A percentile compares a stretch with the other conserved stretches of the same genome.
Conservation (phyloP, 257 asterid species). For the Penstemon davidsonii region DNA sequence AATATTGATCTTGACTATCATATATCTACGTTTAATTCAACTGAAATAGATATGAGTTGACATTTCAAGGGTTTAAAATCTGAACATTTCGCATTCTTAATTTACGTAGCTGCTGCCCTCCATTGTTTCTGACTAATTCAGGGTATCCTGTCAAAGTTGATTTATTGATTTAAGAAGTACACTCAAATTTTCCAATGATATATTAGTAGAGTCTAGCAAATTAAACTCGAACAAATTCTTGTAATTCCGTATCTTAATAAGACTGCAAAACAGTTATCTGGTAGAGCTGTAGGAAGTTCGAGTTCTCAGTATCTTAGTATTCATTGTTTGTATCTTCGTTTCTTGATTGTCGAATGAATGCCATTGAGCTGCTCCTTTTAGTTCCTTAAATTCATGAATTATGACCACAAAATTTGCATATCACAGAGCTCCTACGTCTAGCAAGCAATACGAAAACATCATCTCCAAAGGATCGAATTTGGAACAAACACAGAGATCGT, state of each 20-base stretch:
- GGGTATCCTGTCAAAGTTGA: too few relatives aligned
- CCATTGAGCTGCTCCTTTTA: too few relatives aligned
- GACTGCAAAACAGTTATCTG: too few relatives aligned
- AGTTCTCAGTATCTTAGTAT: not conserved
- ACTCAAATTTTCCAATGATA: too few relatives aligned
- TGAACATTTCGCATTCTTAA: not conserved
- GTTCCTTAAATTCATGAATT: constrained; percentile 14
- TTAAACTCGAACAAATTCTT: not conserved
- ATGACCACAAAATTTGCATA: not conserved
- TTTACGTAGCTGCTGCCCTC: not conserved
- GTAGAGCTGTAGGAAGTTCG: too few relatives aligned
- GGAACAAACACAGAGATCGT: constrained; percentile 48
- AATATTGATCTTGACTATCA: too few relatives aligned
- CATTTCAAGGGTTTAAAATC: too few relatives aligned
- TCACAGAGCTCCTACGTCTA: constrained; percentile 74
- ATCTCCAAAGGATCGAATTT: constrained; percentile 60
- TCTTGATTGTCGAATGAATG: too few relatives aligned
- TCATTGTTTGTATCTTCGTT: not conserved
- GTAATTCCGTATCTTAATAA: not conserved
- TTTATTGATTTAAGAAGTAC: too few relatives aligned
- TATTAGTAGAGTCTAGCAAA: not conserved
- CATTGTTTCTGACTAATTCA: not conserved
- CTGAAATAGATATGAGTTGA: too few relatives aligned
- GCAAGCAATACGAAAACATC: constrained; percentile 56
- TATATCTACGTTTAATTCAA: too few relatives aligned